phyloP scores from a whole-genome alignment of 2,329 filamentous ascomycete species.

The Ophiostoma fasciatum region DNA sequence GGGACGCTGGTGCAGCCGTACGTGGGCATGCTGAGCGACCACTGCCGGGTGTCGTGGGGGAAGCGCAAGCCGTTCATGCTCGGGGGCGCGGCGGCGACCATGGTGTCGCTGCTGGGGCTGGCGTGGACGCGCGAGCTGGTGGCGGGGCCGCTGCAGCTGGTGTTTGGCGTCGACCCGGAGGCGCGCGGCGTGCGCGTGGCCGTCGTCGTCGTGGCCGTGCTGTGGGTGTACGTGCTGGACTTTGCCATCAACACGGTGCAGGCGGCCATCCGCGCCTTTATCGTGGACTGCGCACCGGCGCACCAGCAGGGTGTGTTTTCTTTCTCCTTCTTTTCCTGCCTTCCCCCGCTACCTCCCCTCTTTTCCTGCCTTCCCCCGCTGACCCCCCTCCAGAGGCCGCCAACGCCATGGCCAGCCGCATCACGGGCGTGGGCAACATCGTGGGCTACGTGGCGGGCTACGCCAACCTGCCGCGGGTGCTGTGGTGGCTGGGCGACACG shows the following conservation, averaged over 20 bases:
- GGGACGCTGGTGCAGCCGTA: conserved; percentile 72
- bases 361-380: conserved; percentile 5
- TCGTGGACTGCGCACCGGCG: conserved; percentile 80
- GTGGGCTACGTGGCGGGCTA: conserved; percentile 81
- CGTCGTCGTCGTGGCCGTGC: conserved; percentile 64
- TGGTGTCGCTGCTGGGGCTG: conserved; percentile 52
- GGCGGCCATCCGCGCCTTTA: conserved; percentile 80
- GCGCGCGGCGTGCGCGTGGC: conserved; percentile 47
- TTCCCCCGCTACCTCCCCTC: neutral
- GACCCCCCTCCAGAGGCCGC: conserved; percentile 46
- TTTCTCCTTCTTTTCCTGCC: neutral
- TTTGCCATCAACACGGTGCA: conserved; percentile 95
- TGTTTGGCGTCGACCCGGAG: conserved; percentile 57
- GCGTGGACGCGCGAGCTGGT: conserved; percentile 65
- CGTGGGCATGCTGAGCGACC: conserved; percentile 67
- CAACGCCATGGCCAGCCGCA: conserved; percentile 85
- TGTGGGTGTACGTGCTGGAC: conserved; percentile 81
- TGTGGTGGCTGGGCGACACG: conserved; percentile 70
- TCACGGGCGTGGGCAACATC: conserved; percentile 81
- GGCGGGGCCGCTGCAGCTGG: conserved; percentile 37
- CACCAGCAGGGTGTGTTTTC: conserved; percentile 56
- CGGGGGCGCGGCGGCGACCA: conserved; percentile 50
- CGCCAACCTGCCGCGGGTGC: conserved; percentile 54
- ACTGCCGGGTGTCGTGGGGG: conserved; percentile 59
- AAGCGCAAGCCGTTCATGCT: conserved; percentile 74